Base-by-base conservation (phyloP, 164 flowering plant species). In the Dillenia turbinata region DNA sequence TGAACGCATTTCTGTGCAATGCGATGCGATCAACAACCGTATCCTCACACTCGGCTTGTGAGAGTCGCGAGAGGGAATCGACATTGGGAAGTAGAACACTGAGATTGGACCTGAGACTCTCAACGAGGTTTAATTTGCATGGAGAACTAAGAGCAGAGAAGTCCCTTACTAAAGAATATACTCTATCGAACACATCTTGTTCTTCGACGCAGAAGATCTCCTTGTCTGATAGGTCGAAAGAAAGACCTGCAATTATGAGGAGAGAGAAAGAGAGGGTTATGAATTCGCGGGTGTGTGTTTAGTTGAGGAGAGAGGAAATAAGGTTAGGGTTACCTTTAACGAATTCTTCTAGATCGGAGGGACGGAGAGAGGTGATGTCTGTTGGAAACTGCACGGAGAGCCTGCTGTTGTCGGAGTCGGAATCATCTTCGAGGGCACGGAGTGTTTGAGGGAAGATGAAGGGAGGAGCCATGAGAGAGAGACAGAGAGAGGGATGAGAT, bases 161-260 rank as follows among this genome's bases (percentile, higher is more conserved):
- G 46, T 72, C 74, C 48, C 73, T 77, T 33, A 85, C 76, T 45
- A 92, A 66, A 1, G 96, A 85, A 63, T 89, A 95, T 4, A 92
- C 88, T 1, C 90, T 81, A 63, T 95, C 99, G 50, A 95, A 92
- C 49, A 91, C 75, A 9, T 88, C 91, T 61, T 89, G 97, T 57
- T 95, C 99, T 61, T 95, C 97, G 1, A 92, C 62, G 69, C 96
- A 92, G 71, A 89, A 82, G 9, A 95, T 62, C 66, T 92, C 99
- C 74, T 82, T 88, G 66, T 92, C 96, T n/a, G 99, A 95, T 0
- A 94, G 79, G 72, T 94, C 99, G 62, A 94, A 94, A 0, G 89
- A 82, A 11, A 91, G 82, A 5, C 90, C 98, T 92, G 0, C 9
- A 52, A 33, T 33, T 24, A 24, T 57, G 11, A 16, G 52, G 14